Conservation (phyloP, 1,139 yeast species). For the Saccharomyces hybrid region DNA sequence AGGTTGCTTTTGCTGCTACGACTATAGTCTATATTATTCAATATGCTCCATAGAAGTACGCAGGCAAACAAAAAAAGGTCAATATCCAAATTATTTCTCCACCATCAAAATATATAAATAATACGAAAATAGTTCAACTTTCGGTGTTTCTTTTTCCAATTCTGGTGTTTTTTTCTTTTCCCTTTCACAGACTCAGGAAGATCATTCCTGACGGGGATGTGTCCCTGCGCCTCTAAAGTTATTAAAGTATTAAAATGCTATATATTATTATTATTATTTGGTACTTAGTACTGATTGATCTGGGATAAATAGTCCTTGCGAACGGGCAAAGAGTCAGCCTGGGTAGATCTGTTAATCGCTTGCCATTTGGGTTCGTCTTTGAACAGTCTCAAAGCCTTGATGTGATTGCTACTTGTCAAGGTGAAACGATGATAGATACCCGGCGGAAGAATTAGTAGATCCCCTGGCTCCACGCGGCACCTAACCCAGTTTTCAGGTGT, state of each 20-base stretch:
- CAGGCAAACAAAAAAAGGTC: neutral
- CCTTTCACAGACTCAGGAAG: neutral
- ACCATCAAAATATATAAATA: neutral
- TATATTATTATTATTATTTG: neutral
- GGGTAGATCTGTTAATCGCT: conserved; percentile 64
- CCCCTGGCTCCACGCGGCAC: conserved; percentile 54
- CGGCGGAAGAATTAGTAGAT: conserved; percentile 72
- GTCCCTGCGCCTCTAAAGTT: neutral
- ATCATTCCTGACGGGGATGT: neutral
- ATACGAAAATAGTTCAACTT: neutral
- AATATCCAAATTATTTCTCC: neutral
- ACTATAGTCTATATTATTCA: neutral
- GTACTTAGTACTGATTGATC: conserved; percentile 10
- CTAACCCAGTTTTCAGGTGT: conserved; percentile 71
- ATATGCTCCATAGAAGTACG: neutral
- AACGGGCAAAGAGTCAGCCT: conserved; percentile 36
- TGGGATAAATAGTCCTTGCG: conserved; percentile 38
- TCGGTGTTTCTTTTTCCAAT: neutral
- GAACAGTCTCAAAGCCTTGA: conserved; percentile 76
- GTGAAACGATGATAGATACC: conserved; percentile 94
- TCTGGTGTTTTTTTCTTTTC: neutral
- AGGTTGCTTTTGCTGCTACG: neutral
- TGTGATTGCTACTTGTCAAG: conserved; percentile 51
- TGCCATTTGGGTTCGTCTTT: conserved; percentile 97
- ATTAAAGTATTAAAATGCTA: neutral